These are phyloP conservation scores for Alternaria gaisen DNA, from an alignment of 2,329 filamentous ascomycete species.

Conservation along the genomic window DNA sequence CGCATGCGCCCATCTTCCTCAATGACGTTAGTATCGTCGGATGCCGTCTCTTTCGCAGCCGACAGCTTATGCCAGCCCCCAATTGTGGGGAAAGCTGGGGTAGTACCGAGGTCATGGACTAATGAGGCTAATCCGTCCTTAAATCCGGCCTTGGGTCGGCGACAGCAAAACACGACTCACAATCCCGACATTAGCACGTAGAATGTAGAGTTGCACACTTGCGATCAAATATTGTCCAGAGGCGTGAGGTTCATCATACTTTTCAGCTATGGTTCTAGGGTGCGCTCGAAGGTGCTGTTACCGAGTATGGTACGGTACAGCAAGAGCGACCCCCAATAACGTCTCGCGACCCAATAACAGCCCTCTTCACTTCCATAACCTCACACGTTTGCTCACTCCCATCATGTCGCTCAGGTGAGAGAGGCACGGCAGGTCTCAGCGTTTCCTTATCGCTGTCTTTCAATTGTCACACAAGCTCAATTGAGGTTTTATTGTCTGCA, in stretches of 20 bases:
- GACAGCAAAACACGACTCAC: not conserved
- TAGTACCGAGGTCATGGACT: constrained; percentile 22
- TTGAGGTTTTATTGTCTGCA: constrained; percentile 5
- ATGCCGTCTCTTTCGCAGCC: constrained; percentile 6
- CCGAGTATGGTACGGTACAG: not conserved
- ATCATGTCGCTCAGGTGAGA: not conserved
- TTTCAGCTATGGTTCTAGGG: not conserved
- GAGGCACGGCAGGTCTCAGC: not conserved
- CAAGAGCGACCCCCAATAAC: constrained; percentile 2
- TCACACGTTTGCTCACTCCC: not conserved
- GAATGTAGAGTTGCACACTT: not conserved
- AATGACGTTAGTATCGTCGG: constrained; percentile 12
- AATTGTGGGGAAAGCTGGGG: constrained; percentile 25
- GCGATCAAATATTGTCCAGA: not conserved
- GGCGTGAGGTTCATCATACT: not conserved
- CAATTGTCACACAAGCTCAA: not conserved
- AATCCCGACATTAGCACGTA: not conserved
- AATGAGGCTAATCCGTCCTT: constrained; percentile 10
- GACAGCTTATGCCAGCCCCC: constrained; percentile 9
- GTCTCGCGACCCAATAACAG: not conserved
- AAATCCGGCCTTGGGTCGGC: not conserved
- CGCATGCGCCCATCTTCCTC: not conserved
- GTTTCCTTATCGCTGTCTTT: not conserved
- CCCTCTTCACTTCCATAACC: constrained; percentile 17
- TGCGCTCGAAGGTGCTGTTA: not conserved